A percentile compares a stretch with the other conserved stretches of the same genome.
Conservation (phyloP, 140 eudicot genomes). For the Stevia rebaudiana region DNA sequence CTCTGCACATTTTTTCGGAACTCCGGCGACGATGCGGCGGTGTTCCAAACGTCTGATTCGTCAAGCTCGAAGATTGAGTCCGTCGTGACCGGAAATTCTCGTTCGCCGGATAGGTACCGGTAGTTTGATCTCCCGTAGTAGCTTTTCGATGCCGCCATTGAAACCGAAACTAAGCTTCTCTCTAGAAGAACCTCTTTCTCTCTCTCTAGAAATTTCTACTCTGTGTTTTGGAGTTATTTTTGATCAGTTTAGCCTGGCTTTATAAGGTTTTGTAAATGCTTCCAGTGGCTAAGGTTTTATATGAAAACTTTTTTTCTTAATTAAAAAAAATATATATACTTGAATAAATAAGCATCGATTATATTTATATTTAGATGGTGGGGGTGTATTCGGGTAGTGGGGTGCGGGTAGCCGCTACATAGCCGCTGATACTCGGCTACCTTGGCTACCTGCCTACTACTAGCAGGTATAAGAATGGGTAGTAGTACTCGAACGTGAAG, state of each 20-base stretch:
- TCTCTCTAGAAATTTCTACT: constrained; percentile 13
- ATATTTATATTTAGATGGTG: no score
- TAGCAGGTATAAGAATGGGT: no score
- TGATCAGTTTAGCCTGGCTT: constrained; percentile 31
- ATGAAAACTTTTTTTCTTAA: neutral
- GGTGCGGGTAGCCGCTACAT: no score
- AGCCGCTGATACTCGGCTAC: no score
- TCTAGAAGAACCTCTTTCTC: neutral
- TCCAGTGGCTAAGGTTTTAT: constrained; percentile 52
- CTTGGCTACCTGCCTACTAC: no score
- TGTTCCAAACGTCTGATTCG: constrained; percentile 78
- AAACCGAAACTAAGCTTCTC: neutral
- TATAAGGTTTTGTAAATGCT: constrained; percentile 32
- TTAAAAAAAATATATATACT: no score
- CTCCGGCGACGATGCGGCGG: constrained; percentile 48
- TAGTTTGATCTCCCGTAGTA: constrained; percentile 56
- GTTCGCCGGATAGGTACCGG: constrained; percentile 43
- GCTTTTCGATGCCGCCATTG: constrained; percentile 67
- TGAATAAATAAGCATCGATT: no score
- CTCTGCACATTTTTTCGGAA: constrained; percentile 26
- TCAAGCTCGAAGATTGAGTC: constrained; percentile 61
- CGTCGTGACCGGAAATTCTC: constrained; percentile 4
- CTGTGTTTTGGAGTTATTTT: constrained; percentile 11
- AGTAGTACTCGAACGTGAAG: no score
- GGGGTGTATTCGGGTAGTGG: no score